phyloP scores from a whole-genome alignment of 2,329 filamentous ascomycete species.

The Alternaria gaisen region DNA sequence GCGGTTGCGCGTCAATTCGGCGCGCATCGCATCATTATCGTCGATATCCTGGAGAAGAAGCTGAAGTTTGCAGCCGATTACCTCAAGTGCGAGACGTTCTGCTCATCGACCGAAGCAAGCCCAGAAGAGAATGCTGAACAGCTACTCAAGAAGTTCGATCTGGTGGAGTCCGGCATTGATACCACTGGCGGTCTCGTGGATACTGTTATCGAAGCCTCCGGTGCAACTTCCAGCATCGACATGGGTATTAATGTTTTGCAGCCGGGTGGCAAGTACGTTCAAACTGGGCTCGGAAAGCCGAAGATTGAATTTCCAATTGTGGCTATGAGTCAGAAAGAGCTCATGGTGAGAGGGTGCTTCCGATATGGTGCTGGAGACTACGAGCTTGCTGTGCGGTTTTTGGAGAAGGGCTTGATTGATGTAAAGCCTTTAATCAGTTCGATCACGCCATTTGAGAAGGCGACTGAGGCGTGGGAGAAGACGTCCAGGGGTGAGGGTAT shows the following conservation, averaged over 20 bases:
- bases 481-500: conserved; percentile 44
- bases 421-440: conserved; percentile 44
- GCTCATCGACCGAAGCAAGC: conserved; percentile 63
- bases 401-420: conserved; percentile 32
- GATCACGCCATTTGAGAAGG: conserved; percentile 39
- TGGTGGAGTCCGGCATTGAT: conserved; percentile 63
- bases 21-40: conserved; percentile 86
- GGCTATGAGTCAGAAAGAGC: conserved; percentile 85
- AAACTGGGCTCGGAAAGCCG: conserved; percentile 91
- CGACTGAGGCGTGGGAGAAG: conserved; percentile 44
- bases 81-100: conserved; percentile 78
- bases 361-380: conserved; percentile 46
- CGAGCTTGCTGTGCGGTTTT: conserved; percentile 38
- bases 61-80: conserved; percentile 82
- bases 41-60: conserved; percentile 86
- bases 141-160: conserved; percentile 66
- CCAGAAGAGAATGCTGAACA: conserved; percentile 73
- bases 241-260: conserved; percentile 85
- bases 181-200: conserved; percentile 76
- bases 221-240: conserved; percentile 85
- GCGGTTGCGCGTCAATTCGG: conserved; percentile 72
- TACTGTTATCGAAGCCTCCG: conserved; percentile 88
- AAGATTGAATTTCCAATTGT: conserved; percentile 95
- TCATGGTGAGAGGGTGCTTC: conserved; percentile 56
- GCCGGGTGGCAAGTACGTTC: conserved; percentile 94